Evolutionary conservation across 2,329 filamentous ascomycete species (phyloP), one percentile per base, ranked within the genome.

Genomic region (Clonostachys rhizophaga): DNA sequence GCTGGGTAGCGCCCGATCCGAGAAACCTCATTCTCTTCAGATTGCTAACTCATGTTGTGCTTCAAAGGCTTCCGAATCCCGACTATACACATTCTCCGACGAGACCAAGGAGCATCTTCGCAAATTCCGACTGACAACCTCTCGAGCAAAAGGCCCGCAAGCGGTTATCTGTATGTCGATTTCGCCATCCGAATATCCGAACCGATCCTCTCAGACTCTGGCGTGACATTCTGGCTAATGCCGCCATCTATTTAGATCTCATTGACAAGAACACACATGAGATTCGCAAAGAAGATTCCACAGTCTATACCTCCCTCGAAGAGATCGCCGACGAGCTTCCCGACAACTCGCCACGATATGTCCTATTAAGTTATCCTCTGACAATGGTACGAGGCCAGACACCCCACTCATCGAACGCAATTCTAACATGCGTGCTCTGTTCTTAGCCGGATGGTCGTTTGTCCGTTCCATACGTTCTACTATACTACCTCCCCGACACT

Each of bases 121-220:
- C 67, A 97, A 96, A 70, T 99, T 99, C 73, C 88, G 94, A 44
- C 79, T 99, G 30, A 83, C 86, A 24, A 97, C 94, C 3, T 96
- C 91, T 34, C 78, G 94, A 54, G 84, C 90, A 45, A 92, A 86
- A 63, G 84, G 86, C 42, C 87, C 91, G 1, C 90, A 96, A 72
- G 94, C 91, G 51, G 84, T 95, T 52, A 95, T 99, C 57, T 97
- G 94, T 97, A 87, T 69, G 85, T 77, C 24, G 24, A 43, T 54
- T 60, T 40, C 18, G 33, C 18, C 24, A 33, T 37, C 17, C 24
- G 24, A 30, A 30, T 30, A 9, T 30, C 24, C 24, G 24, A 30
- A 3, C 24, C 24, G 24, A 30, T 30, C 24, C 24, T 30, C 24
- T 30, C 24, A 30, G 24, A 30, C 9, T 30, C 9, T 30, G 24